A percentile compares a stretch with the other conserved stretches of the same genome.
These are phyloP conservation scores for Mucor piriformis DNA, from an alignment of 371 early-diverging fungal genomes.

Conservation along the genomic window DNA sequence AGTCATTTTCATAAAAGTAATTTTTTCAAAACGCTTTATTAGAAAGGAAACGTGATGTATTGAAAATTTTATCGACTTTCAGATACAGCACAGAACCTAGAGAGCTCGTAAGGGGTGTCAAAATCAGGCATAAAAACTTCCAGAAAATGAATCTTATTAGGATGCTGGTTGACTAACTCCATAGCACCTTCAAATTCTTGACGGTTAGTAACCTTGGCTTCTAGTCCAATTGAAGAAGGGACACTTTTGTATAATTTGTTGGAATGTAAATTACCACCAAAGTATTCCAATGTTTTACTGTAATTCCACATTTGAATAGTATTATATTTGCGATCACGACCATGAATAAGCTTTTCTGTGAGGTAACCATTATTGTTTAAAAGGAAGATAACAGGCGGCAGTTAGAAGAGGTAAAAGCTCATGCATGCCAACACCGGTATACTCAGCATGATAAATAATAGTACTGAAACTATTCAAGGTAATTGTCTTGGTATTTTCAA, in stretches of 20 bases:
- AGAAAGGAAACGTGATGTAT: too few species aligned
- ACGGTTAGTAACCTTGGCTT: constrained; percentile 27
- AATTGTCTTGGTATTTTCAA: constrained; percentile 38
- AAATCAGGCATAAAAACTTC: constrained; percentile 43
- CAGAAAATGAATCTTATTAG: constrained; percentile 37
- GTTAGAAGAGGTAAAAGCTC: constrained; percentile 40
- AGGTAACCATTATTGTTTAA: constrained; percentile 60
- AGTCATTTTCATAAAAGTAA: too few species aligned
- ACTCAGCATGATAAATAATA: constrained; percentile 38
- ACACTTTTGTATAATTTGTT: constrained; percentile 8
- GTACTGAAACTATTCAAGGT: constrained; percentile 41
- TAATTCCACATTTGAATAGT: constrained; percentile 54
- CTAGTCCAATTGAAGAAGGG: constrained; percentile 27
- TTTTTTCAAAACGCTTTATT: too few species aligned
- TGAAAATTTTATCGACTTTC: constrained; percentile 31
- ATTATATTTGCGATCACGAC: constrained; percentile 49
- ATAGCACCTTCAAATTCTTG: constrained; percentile 40
- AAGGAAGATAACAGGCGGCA: constrained; percentile 49
- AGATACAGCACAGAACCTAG: constrained; percentile 25
- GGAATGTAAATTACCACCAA: constrained; percentile 36
- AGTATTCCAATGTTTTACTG: constrained; percentile 41
- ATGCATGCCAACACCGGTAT: constrained; percentile 41
- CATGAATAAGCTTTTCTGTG: constrained; percentile 56
- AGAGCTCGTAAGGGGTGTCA: constrained; percentile 41
- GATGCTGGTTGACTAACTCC: constrained; percentile 25